Evolutionary conservation across 352 stramenopile genomes (phyloP), one percentile per base, ranked within the genome.

Genomic region (Globisporangium echinulatum): DNA sequence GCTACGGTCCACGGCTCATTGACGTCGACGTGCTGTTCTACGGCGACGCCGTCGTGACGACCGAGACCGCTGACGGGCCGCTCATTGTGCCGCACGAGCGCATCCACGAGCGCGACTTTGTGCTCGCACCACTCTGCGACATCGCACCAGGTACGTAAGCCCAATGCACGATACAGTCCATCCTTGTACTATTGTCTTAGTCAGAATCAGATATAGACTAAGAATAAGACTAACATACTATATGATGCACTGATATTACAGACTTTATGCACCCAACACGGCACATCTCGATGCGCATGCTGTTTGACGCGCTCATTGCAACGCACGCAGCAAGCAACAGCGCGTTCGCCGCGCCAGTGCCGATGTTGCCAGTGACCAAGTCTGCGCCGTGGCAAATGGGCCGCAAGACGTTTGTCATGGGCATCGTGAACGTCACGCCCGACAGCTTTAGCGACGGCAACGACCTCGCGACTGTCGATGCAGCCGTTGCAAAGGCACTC

Each of bases 381-480:
- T 54, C 49, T 1, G 33, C 37, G 0, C 74, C 75, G 7, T 86
- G 75, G 75, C 58, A 59, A 10, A 57, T 92, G 8, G 73, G 71
- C 6, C 64, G 55, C n/a, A 90, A 92, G 57, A 92, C 84, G 5
- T 90, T 82, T 39, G 84, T 99, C 51, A 99, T 99, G 96, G 97
- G 97, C 38, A 98, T 99, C 68, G 61, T 99, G 6, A 99, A 99
- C 75, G 85, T 98, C n/a, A 99, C 97, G 15, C 97, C 97, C 9
- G 97, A 99, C 72, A 98, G 90, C 68, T 99, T 99, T 64, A 98
- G 92, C 74, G 82, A 87, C 44, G 66, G 72, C 3, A 71, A 67
- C 3, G 71, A 87, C 15, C 49, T 86, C 9, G 49, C 62, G 15
- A 82, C 68, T 2, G 64, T 66, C 6, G 70, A 88, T 25, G 47